Percentiles rank a stretch among this genome's conserved stretches.
Evolutionary conservation across 139 green algal species (phyloP).

Genomic region (Limnomonas spitsbergensis): DNA sequence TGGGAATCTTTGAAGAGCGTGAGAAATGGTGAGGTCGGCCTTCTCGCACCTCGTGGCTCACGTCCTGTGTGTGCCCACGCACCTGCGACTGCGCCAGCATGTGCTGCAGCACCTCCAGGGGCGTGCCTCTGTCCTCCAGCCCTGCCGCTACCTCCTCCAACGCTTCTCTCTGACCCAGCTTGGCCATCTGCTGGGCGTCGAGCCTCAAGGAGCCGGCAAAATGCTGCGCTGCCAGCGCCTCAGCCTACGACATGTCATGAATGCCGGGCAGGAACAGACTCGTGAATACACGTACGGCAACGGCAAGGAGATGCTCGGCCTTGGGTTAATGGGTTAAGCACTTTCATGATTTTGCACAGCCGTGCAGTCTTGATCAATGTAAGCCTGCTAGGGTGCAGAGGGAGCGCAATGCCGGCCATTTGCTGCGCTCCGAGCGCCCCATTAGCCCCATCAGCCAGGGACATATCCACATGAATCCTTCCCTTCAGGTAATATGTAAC

Average conservation of each 20-base stretch:
- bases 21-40: not conserved
- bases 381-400: too few relatives aligned
- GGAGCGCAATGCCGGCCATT: too few relatives aligned
- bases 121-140: not conserved
- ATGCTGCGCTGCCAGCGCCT: slow-evolving; percentile 17
- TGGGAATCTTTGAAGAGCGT: not conserved
- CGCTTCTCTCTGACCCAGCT: slow-evolving; percentile 51
- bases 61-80: not conserved
- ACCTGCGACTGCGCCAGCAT: not conserved
- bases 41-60: not conserved
- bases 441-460: too few relatives aligned
- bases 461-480: not conserved
- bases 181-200: slow-evolving; percentile 77
- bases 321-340: too few relatives aligned
- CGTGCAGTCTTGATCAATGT: too few relatives aligned
- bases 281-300: too few relatives aligned
- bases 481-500: too few relatives aligned
- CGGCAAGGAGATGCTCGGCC: too few relatives aligned
- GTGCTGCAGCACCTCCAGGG: slow-evolving; percentile 3
- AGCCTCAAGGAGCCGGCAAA: slow-evolving; percentile 33
- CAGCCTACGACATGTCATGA: too few relatives aligned
- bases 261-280: too few relatives aligned
- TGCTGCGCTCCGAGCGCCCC: too few relatives aligned
- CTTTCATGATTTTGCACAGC: too few relatives aligned
- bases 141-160: slow-evolving; percentile 38